Percentiles rank a stretch among this genome's conserved stretches.
Conservation (phyloP, 2,329 filamentous ascomycete species). For the Alternaria ethzedia region DNA sequence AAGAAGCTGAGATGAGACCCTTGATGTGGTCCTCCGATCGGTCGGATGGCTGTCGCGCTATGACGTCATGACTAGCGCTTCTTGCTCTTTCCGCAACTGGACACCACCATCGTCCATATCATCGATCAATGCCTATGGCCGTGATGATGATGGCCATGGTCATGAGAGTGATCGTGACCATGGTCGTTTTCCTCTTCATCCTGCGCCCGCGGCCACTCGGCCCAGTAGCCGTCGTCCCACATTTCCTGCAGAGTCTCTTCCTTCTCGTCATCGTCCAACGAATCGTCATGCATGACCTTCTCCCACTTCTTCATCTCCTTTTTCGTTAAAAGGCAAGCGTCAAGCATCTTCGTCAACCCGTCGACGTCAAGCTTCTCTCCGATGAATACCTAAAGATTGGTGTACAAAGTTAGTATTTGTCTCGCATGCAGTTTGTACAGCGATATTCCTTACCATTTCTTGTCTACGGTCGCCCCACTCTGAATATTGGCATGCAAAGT, state of each 20-base stretch:
- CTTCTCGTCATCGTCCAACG: conserved; percentile 47
- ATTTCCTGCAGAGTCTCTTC: conserved; percentile 56
- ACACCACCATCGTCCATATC: neutral
- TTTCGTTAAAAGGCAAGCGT: conserved; percentile 68
- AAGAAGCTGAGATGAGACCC: neutral
- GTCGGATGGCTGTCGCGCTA: neutral
- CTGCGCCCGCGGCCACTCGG: conserved; percentile 52
- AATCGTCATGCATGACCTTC: conserved; percentile 44
- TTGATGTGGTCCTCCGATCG: neutral
- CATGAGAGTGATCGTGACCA: conserved; percentile 18
- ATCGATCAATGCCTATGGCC: neutral
- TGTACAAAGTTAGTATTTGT: neutral
- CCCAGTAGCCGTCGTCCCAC: conserved; percentile 68
- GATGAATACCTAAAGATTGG: conserved; percentile 62
- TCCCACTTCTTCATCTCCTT: conserved; percentile 58
- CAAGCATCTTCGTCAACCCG: conserved; percentile 61
- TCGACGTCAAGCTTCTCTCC: conserved; percentile 66
- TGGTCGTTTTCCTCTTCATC: conserved; percentile 36
- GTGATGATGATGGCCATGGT: conserved; percentile 8
- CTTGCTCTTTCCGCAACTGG: neutral
- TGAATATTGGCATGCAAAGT: neutral
- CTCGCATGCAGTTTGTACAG: neutral
- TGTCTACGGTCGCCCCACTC: conserved; percentile 73
- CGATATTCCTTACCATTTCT: conserved; percentile 59
- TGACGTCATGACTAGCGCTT: neutral